A percentile compares a stretch with the other conserved stretches of the same genome.
These are phyloP conservation scores for Rubroshorea leprosula DNA, from an alignment of 345 rosid genomes.

Conservation along the genomic window DNA sequence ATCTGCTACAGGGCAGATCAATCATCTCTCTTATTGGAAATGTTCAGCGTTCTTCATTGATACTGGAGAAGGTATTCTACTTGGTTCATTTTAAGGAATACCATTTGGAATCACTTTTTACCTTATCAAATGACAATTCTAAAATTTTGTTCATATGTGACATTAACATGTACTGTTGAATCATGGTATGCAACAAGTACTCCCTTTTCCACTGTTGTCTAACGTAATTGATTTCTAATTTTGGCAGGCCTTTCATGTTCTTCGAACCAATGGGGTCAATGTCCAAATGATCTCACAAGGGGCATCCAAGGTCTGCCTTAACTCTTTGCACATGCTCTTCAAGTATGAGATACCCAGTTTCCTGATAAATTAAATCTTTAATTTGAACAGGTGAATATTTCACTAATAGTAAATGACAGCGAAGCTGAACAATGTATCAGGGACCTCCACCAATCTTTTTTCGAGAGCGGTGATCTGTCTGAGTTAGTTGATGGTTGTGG, in stretches of 20 bases:
- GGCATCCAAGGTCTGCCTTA: conserved; percentile 74
- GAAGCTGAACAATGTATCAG: conserved; percentile 78
- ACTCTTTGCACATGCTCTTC: neutral
- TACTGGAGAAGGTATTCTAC: conserved; percentile 73
- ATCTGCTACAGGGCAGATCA: conserved; percentile 74
- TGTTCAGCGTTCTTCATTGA: conserved; percentile 77
- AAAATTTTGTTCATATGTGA: too few species aligned
- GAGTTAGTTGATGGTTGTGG: conserved; percentile 32
- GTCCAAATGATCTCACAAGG: conserved; percentile 98
- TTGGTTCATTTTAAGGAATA: neutral
- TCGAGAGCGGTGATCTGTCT: conserved; percentile 44
- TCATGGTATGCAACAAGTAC: neutral
- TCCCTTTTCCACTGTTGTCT: neutral
- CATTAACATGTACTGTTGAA: too few species aligned
- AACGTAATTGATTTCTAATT: neutral
- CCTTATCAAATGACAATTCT: too few species aligned
- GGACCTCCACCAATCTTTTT: conserved; percentile 69
- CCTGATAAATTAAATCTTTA: conserved; percentile 1
- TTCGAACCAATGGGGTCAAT: conserved; percentile 70
- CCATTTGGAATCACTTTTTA: neutral
- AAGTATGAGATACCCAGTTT: neutral
- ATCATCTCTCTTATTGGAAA: conserved; percentile 91
- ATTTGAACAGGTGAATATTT: conserved; percentile 66
- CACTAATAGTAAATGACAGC: conserved; percentile 68
- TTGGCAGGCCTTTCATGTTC: conserved; percentile 68